Conservation (phyloP, 2,329 filamentous ascomycete genomes). For the Fusarium irregulare region DNA sequence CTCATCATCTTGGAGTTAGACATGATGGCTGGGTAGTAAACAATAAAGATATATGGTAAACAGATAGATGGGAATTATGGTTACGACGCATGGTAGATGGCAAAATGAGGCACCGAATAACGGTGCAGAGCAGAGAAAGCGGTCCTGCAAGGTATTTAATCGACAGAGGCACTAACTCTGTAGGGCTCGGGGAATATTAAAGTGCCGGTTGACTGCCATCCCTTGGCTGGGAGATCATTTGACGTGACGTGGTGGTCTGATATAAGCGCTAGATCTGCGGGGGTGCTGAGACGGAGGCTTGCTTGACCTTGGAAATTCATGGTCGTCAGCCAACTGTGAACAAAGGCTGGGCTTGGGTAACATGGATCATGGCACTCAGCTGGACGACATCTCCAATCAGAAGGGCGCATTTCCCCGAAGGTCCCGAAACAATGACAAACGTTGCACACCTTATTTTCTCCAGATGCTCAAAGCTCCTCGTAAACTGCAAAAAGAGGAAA, state of each 20-base stretch:
- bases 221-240: background rate
- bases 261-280: conserved; percentile 22
- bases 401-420: background rate
- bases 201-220: background rate
- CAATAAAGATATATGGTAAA: background rate
- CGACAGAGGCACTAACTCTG: background rate
- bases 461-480: background rate
- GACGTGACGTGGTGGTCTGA: background rate
- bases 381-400: background rate
- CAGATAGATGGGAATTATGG: background rate
- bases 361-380: background rate
- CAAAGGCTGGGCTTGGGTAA: background rate
- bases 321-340: background rate
- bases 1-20: background rate
- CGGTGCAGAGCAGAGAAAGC: background rate
- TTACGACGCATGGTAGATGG: background rate
- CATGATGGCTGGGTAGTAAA: background rate
- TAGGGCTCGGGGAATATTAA: conserved; percentile 13
- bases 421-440: background rate
- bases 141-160: background rate
- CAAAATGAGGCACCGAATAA: background rate
- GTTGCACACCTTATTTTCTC: background rate
- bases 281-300: background rate
- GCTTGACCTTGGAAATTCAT: background rate
- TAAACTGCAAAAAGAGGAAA: background rate